Evolutionary conservation across 352 stramenopile species (phyloP).

Genomic region (Phytophthora hibernalis): DNA sequence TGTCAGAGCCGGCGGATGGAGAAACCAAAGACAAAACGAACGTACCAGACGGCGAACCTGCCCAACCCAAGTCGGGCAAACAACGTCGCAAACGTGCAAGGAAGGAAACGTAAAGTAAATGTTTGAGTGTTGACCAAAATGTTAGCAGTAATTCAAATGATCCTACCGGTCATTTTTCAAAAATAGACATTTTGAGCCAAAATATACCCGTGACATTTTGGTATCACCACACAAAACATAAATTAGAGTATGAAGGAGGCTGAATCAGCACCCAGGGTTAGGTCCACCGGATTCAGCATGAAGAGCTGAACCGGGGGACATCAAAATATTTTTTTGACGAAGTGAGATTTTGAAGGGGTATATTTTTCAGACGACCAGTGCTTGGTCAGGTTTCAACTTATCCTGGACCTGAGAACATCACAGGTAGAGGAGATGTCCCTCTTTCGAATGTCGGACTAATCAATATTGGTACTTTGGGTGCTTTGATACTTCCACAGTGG

Average conservation of each 20-base stretch:
- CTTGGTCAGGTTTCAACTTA: neutral
- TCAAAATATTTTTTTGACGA: neutral
- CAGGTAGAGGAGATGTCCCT: conserved; percentile 1
- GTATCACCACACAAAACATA: neutral
- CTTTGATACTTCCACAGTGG: too few relatives aligned
- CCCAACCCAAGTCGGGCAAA: too few relatives aligned
- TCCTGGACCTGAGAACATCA: conserved; percentile 1
- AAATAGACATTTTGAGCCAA: too few relatives aligned
- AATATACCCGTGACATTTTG: conserved; percentile 1
- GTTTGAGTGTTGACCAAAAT: neutral
- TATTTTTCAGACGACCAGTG: neutral
- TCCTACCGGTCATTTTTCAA: neutral
- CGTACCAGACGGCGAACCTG: too few relatives aligned
- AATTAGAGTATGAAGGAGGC: neutral
- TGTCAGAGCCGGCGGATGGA: neutral
- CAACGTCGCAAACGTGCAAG: too few relatives aligned
- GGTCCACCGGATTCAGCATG: neutral
- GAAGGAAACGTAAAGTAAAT: too few relatives aligned
- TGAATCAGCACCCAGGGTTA: too few relatives aligned
- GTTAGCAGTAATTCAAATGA: conserved; percentile 10
- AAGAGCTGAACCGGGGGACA: neutral
- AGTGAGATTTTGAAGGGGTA: neutral
- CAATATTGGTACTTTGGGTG: too few relatives aligned
- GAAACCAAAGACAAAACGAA: too few relatives aligned
- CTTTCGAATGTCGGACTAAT: neutral